Evolutionary conservation across 257 asterid species (phyloP).

Genomic region (Capsicum chinense): DNA sequence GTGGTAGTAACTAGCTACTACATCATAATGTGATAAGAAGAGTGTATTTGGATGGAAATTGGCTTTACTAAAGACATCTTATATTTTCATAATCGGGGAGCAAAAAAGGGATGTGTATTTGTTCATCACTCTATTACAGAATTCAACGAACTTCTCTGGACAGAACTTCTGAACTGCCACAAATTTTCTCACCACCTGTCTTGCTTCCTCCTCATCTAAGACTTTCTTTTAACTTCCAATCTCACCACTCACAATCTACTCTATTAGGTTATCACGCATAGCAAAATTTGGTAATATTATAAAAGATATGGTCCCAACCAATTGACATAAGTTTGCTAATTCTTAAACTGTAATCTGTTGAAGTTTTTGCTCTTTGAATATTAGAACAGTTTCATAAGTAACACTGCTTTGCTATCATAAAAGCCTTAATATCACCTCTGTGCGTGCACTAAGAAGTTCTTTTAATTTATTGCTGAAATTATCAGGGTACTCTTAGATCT

Average conservation of each 20-base stretch:
- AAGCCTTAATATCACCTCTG: neutral
- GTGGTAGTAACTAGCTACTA: conserved; percentile 17
- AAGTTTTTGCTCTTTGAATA: neutral
- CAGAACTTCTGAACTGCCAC: neutral
- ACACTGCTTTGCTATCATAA: neutral
- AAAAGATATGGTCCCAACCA: neutral
- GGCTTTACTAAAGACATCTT: neutral
- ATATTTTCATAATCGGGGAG: neutral
- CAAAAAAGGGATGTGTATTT: neutral
- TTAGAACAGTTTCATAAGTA: neutral
- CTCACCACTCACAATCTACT: neutral
- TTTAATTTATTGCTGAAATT: conserved; percentile 7
- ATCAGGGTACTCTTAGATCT: conserved; percentile 87
- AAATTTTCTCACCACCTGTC: neutral
- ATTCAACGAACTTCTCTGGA: conserved; percentile 11
- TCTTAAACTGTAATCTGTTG: neutral
- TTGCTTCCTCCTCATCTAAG: neutral
- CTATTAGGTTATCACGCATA: neutral
- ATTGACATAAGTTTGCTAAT: neutral
- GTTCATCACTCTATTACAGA: neutral
- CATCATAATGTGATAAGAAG: neutral
- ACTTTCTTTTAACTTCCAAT: neutral
- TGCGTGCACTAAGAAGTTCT: neutral
- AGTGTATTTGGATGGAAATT: neutral
- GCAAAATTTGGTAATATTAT: conserved; percentile 18